Evolutionary conservation across 169 alveolate species (phyloP).

Genomic region (Amoebophrya sp.): DNA sequence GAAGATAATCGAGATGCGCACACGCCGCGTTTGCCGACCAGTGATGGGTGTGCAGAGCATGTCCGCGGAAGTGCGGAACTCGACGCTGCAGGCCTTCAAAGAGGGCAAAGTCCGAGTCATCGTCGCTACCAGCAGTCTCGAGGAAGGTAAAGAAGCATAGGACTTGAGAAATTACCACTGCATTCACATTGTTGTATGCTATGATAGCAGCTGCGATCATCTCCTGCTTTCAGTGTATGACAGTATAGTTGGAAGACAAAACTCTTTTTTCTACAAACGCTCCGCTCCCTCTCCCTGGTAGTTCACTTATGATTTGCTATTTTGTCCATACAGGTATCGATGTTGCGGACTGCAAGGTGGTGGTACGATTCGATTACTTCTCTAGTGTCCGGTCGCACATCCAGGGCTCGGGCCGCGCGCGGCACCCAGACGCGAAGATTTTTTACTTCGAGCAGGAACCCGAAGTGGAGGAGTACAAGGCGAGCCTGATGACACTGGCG

Average conservation of each 20-base stretch:
- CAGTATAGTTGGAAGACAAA: too few species aligned
- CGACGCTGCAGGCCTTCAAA: slow-evolving; percentile 31
- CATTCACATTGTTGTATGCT: background rate
- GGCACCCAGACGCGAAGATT: slow-evolving; percentile 36
- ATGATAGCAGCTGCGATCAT: background rate
- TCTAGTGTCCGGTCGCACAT: slow-evolving; percentile 40
- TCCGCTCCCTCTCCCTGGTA: too few species aligned
- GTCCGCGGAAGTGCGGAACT: slow-evolving; percentile 5
- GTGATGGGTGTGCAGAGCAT: slow-evolving; percentile 41
- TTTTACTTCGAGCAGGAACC: slow-evolving; percentile 39
- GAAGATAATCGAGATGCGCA: slow-evolving; percentile 23
- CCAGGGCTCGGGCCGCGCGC: slow-evolving; percentile 44
- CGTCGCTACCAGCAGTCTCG: slow-evolving; percentile 40
- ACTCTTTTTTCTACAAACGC: too few species aligned
- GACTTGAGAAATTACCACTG: background rate
- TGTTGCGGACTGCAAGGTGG: slow-evolving; percentile 34
- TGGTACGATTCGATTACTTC: slow-evolving; percentile 40
- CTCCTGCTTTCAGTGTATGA: too few species aligned
- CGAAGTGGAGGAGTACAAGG: background rate
- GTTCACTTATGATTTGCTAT: too few species aligned
- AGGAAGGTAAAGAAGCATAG: slow-evolving; percentile 24
- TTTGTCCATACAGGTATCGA: slow-evolving; percentile 21
- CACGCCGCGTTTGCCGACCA: background rate
- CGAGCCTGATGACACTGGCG: background rate
- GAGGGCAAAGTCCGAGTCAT: background rate